Base-by-base conservation (phyloP, 768 basidiomycete genomes). In the Leccinum imitatum region DNA sequence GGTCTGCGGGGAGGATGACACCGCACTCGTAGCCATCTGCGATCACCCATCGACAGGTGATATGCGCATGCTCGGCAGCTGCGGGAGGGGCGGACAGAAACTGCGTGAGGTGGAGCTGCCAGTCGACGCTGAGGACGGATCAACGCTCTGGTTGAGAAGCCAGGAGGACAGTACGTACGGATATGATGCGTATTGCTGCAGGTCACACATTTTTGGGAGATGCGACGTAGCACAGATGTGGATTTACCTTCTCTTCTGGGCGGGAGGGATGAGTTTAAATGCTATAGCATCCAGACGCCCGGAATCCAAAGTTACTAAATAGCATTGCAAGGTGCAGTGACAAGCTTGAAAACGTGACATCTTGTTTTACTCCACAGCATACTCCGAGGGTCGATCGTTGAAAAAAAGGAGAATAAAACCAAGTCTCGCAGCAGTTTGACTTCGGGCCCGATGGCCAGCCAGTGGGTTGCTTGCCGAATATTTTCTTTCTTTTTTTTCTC, bases 21-120 rank as follows among this genome's bases (percentile, higher is more conserved):
- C 44, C 59, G 31, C 61, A 62, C 3, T n/a, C 50, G n/a, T 60
- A 54, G 6, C 58, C 61, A 4, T 60, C 1, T 2, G 2, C 31
- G 1, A 41, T 52, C 33, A 35, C 2, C 33, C 44, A 62, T 8
- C 5, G 50, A 11, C 61, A 62, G 9, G 21, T 60, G 0, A 7
- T 11, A 8, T 41, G n/a, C n/a, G 41, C 15, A 17, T 17, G n/a
- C 19, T 53, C 33, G 7, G 19, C 5, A 13, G 19, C 7, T 33
- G 33, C 4, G 8, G 23, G 13, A 19, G 13, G 21, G 23, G 0
- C 8, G 21, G 35, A 13, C n/a, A 53, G 30, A 6, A 33, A 3
- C 21, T 53, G 52, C 19, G 13, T 35, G 19, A 35, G 11, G 19
- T 21, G 7, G 19, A 35, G 13, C 4, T 53, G 33, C n/a, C 8